phyloP scores from a whole-genome alignment of 352 stramenopile genomes.

The Globisporangium carolinianum region DNA sequence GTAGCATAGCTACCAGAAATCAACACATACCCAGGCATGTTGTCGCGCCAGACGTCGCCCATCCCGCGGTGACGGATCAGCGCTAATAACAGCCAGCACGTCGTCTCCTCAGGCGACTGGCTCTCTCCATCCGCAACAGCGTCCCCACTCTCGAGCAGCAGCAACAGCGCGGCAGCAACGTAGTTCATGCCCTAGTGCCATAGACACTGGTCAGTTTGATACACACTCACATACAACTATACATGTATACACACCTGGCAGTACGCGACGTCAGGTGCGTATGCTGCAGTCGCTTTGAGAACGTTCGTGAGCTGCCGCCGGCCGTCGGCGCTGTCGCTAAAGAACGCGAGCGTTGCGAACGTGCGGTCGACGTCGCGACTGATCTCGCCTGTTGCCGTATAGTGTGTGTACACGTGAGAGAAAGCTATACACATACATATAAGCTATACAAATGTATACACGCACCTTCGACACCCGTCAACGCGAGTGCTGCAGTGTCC shows the following conservation, averaged over 20 bases:
- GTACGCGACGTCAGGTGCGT: slow-evolving; percentile 59
- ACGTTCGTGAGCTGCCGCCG: slow-evolving; percentile 58
- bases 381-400: slow-evolving; percentile 45
- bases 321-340: slow-evolving; percentile 38
- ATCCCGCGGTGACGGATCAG: slow-evolving; percentile 52
- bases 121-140: slow-evolving; percentile 1
- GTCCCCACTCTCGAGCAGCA: slow-evolving; percentile 26
- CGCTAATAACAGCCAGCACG: slow-evolving; percentile 55
- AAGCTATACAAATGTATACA: neutral
- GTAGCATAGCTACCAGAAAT: neutral
- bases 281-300: slow-evolving; percentile 52
- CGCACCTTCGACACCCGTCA: slow-evolving; percentile 58
- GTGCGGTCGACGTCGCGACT: slow-evolving; percentile 64
- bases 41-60: slow-evolving; percentile 60
- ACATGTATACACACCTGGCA: slow-evolving; percentile 42
- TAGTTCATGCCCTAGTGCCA: slow-evolving; percentile 77
- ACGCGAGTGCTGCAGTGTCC: slow-evolving; percentile 28
- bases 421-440: slow-evolving; percentile 1
- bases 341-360: slow-evolving; percentile 54
- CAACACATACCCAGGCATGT: slow-evolving; percentile 64
- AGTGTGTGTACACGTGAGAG: too few species aligned
- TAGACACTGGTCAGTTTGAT: neutral
- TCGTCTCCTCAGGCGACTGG: slow-evolving; percentile 34
- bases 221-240: neutral
- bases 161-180: slow-evolving; percentile 52